Evolutionary conservation across 345 rosid species (phyloP).

Genomic region (Citrus hindsii): DNA sequence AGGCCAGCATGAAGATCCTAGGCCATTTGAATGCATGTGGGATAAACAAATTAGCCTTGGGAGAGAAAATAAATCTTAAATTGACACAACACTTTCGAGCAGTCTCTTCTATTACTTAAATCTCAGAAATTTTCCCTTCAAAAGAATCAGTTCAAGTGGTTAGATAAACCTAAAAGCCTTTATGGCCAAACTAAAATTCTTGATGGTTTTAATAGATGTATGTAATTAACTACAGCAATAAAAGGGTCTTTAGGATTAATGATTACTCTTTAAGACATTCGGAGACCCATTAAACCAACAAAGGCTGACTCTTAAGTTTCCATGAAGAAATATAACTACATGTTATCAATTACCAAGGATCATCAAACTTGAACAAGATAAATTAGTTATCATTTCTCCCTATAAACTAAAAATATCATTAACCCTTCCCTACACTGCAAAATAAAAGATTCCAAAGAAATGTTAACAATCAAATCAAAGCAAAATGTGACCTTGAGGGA

Average conservation of each 20-base stretch:
- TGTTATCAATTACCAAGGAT: not conserved
- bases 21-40: not conserved
- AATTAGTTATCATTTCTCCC: not conserved
- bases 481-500: conserved; percentile 64
- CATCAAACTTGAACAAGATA: not conserved
- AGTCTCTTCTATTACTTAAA: not conserved
- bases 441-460: not conserved
- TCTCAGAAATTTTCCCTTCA: not conserved
- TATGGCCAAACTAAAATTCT: not conserved
- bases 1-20: not conserved
- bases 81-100: not conserved
- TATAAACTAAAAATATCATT: not conserved
- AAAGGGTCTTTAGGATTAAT: not conserved
- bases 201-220: not conserved
- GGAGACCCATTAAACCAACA: not conserved
- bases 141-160: not conserved
- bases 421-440: not conserved
- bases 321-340: not conserved
- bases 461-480: not conserved
- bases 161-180: not conserved
- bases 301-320: not conserved
- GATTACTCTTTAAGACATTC: not conserved
- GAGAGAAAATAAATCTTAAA: not conserved
- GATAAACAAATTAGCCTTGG: not conserved
- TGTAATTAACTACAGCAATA: not conserved